Base-by-base conservation (phyloP, 2,329 filamentous ascomycete species). In the Talaromyces piceae region DNA sequence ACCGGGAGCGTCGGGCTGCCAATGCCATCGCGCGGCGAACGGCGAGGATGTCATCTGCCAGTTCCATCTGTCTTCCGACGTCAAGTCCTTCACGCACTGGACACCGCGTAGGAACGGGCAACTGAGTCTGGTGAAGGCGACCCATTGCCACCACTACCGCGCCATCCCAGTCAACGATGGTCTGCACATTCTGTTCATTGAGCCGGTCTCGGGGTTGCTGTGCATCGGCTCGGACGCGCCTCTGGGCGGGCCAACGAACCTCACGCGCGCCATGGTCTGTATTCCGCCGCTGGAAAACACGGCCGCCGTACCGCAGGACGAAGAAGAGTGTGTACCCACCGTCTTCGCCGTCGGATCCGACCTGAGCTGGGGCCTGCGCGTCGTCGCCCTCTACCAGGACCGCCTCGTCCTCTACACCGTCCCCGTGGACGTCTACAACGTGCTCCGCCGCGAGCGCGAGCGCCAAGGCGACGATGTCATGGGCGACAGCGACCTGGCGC, bases 91-190 rank as follows among this genome's bases (percentile, higher is more conserved):
- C 49, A 59, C 58, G n/a, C 62, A 58, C 28, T 60, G 58, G 54
- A 52, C 53, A 37, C 39, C 57, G 47, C 43, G 59, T 53, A 51
- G 58, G 41, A 52, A 54, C 49, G 46, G 53, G 54, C 59, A 57
- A 22, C 55, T 67, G 22, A 67, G 61, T 27, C 59, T 67, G 7
- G 62, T 74, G n/a, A 66, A 69, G 27, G 68, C 71, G 13, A 71
- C 68, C 1, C 71, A 69, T 45, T 75, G 75, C 28, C 81, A 85
- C 59, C 81, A 86, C 58, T 84, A 82, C 58, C 77, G 76, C 43
- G 82, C 82, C 2, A 67, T 84, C 11, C 83, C 84, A 3, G 63
- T 87, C 33, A 83, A 80, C 54, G 84, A 87, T 61, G 82, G 83
- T 1, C 70, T 78, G 51, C 81, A 86, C 57, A 72, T 87, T 30